Conservation (phyloP, 345 rosid genomes). For the Eucalyptus marginata region DNA sequence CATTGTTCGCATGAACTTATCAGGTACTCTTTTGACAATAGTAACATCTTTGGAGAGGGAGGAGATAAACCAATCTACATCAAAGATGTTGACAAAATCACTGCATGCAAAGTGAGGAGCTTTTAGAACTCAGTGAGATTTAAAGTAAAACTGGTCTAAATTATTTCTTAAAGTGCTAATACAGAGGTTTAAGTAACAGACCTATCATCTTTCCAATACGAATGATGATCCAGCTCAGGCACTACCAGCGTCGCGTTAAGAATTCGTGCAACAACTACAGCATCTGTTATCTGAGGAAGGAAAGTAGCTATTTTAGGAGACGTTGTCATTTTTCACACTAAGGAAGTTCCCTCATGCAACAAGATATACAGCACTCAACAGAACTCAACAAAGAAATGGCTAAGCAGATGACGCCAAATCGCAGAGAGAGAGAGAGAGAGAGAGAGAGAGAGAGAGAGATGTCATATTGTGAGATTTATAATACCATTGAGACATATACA, state of each 20-base stretch:
- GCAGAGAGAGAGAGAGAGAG: background rate
- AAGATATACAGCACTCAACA: background rate
- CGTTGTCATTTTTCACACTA: background rate
- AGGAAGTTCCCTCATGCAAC: background rate
- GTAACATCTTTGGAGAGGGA: constrained; percentile 84
- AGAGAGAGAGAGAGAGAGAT: background rate
- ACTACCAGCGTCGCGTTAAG: constrained; percentile 93
- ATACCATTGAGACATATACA: background rate
- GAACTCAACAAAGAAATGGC: background rate
- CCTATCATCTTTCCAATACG: constrained; percentile 98
- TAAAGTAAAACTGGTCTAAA: background rate
- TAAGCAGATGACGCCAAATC: background rate
- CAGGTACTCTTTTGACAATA: constrained; percentile 93
- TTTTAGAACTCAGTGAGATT: background rate
- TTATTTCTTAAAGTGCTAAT: background rate
- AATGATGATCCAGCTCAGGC: constrained; percentile 94
- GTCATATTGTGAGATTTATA: background rate
- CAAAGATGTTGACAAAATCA: constrained; percentile 82
- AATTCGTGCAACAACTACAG: constrained; percentile 89
- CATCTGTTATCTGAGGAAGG: constrained; percentile 76
- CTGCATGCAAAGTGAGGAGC: constrained; percentile 31
- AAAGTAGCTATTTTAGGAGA: background rate
- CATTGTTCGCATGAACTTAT: constrained; percentile 84
- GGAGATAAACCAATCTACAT: constrained; percentile 86
- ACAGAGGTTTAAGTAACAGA: background rate